Evolutionary conservation across 2,329 filamentous ascomycete species (phyloP).

Genomic region (Ascosphaera aggregata): DNA sequence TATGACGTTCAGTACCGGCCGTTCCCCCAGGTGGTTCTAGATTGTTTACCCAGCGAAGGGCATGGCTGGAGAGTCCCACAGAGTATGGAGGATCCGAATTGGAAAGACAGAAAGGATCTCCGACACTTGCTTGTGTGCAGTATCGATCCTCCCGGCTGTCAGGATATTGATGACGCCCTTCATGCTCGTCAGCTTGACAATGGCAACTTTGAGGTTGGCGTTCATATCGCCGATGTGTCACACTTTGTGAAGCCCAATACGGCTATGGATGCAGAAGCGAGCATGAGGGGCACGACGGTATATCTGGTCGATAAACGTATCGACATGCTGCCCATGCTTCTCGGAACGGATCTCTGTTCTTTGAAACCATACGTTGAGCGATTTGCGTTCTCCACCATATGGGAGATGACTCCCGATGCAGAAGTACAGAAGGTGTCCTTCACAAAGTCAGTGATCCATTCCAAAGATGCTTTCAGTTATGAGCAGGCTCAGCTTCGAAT

Average conservation of each 20-base stretch:
- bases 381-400: conserved; percentile 62
- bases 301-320: conserved; percentile 98
- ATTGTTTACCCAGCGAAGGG: conserved; percentile 76
- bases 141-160: conserved; percentile 87
- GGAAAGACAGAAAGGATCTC: conserved; percentile 66
- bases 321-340: conserved; percentile 92
- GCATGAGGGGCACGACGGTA: conserved; percentile 82
- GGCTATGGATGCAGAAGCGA: conserved; percentile 90
- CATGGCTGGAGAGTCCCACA: conserved; percentile 82
- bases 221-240: conserved; percentile 98
- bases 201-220: conserved; percentile 86
- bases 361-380: conserved; percentile 95
- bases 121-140: conserved; percentile 79
- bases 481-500: conserved; percentile 88
- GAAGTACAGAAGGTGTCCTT: conserved; percentile 71
- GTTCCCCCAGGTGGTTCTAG: conserved; percentile 84
- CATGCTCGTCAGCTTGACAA: conserved; percentile 70
- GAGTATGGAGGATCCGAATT: conserved; percentile 60
- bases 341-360: conserved; percentile 90
- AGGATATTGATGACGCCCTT: conserved; percentile 94
- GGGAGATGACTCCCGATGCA: conserved; percentile 71
- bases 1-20: conserved; percentile 96
- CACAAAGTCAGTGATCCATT: conserved; percentile 95
- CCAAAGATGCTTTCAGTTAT: conserved; percentile 91
- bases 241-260: conserved; percentile 96